Conservation (phyloP, 1,284 basidiomycete species). For the Microbotryum violaceum region DNA sequence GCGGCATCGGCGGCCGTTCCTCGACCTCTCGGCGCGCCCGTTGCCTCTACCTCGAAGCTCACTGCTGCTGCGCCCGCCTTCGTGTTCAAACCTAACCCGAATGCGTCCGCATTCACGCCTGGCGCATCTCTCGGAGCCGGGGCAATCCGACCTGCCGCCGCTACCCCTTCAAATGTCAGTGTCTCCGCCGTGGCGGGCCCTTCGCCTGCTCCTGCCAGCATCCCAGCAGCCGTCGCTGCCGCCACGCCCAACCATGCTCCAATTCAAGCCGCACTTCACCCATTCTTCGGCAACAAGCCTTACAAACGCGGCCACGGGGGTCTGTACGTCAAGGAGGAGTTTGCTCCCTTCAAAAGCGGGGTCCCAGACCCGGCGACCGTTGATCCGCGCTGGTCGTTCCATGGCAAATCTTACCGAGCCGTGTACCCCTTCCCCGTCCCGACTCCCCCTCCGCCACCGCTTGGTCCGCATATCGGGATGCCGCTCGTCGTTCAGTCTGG, state of each 20-base stretch:
- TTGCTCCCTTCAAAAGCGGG: conserved; percentile 33
- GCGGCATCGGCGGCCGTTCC: conserved; percentile 12
- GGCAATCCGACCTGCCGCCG: too few species aligned
- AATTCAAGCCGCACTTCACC: conserved; percentile 18
- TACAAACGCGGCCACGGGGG: conserved; percentile 22
- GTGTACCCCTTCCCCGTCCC: conserved; percentile 19
- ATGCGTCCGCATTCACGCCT: conserved; percentile 35
- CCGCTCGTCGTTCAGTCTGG: too few species aligned
- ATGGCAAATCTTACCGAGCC: conserved; percentile 33
- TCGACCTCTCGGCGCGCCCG: background rate
- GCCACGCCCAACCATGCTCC: background rate
- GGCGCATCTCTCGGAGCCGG: conserved; percentile 8
- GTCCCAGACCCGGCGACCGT: conserved; percentile 24
- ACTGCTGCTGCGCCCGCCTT: conserved; percentile 36
- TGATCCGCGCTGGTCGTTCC: conserved; percentile 31
- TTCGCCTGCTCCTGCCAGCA: background rate
- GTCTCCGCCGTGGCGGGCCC: conserved; percentile 7
- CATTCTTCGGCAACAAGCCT: conserved; percentile 35
- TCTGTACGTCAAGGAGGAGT: conserved; percentile 38
- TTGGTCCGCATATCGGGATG: too few species aligned
- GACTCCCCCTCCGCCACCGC: background rate
- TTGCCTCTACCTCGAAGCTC: conserved; percentile 31
- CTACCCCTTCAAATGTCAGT: background rate
- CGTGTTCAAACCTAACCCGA: conserved; percentile 35
- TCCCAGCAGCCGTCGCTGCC: conserved; percentile 5